phyloP scores from a whole-genome alignment of 106 monocot species.

The Acorus calamus region DNA sequence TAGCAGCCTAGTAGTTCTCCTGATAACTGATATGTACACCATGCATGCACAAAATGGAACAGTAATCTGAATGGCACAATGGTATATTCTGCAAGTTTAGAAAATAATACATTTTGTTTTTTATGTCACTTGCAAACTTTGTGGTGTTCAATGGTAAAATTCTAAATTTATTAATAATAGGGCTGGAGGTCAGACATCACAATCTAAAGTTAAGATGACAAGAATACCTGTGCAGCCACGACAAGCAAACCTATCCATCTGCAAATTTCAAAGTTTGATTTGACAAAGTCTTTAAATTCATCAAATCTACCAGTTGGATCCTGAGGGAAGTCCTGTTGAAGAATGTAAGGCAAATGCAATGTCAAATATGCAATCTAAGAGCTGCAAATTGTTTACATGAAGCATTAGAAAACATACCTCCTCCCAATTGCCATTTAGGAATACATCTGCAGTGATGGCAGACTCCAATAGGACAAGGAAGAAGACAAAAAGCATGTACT shows the following conservation, averaged over 20 bases:
- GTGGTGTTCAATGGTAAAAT: too few relatives aligned
- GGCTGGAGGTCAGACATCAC: too few relatives aligned
- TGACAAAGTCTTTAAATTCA: slow-evolving; percentile 68
- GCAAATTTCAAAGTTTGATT: slow-evolving; percentile 64
- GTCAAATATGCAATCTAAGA: neutral
- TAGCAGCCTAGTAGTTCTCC: too few relatives aligned
- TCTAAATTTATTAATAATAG: too few relatives aligned
- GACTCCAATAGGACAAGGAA: slow-evolving; percentile 62
- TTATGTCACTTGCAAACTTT: too few relatives aligned
- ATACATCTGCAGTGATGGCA: slow-evolving; percentile 54
- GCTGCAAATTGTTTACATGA: neutral
- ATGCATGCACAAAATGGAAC: too few relatives aligned
- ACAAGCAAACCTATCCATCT: slow-evolving; percentile 65
- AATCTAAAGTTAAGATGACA: neutral
- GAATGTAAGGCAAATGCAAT: neutral
- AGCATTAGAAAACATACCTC: slow-evolving; percentile 32
- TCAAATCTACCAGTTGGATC: slow-evolving; percentile 71
- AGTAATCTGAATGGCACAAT: too few relatives aligned
- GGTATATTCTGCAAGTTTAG: too few relatives aligned
- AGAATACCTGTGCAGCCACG: slow-evolving; percentile 60
- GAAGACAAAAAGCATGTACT: slow-evolving; percentile 56
- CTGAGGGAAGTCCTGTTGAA: slow-evolving; percentile 58
- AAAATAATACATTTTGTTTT: too few relatives aligned
- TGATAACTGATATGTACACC: too few relatives aligned
- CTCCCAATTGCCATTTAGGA: slow-evolving; percentile 83